Conservation (phyloP, 1,139 yeast species). For the Geotrichum europaeum region DNA sequence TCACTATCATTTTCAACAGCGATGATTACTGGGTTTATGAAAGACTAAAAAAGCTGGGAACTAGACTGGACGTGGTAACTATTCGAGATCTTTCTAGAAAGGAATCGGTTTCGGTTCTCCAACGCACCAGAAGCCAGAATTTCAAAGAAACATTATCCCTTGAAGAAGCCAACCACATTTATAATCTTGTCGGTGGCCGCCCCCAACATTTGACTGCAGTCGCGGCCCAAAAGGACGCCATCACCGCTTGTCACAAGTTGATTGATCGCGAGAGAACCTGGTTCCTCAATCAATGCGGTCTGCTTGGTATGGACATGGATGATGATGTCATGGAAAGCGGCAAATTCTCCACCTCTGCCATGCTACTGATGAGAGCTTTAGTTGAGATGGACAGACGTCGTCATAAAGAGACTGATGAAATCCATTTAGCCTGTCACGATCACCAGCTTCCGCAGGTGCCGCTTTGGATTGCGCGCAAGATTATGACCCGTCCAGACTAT, state of each 20-base stretch:
- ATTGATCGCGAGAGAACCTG: constrained; percentile 80
- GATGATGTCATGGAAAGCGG: constrained; percentile 88
- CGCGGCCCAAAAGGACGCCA: constrained; percentile 56
- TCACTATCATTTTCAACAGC: constrained; percentile 69
- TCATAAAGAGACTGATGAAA: constrained; percentile 23
- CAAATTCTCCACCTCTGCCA: constrained; percentile 69
- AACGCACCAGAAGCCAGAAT: constrained; percentile 47
- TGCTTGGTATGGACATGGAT: constrained; percentile 73
- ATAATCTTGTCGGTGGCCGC: constrained; percentile 73
- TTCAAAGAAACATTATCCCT: constrained; percentile 39
- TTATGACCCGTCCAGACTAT: constrained; percentile 80
- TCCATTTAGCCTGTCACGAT: constrained; percentile 31
- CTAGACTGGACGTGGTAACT: constrained; percentile 66
- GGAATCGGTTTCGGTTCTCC: constrained; percentile 54
- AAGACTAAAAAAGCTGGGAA: constrained; percentile 63
- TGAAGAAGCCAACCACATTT: constrained; percentile 48
- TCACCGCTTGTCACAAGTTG: constrained; percentile 60
- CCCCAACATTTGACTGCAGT: constrained; percentile 79
- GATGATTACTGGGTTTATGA: constrained; percentile 89
- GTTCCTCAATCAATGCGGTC: constrained; percentile 78
- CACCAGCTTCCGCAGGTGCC: constrained; percentile 69
- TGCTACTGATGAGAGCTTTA: constrained; percentile 65
- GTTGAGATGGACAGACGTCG: constrained; percentile 56
- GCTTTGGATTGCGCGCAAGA: constrained; percentile 75
- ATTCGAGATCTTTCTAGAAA: constrained; percentile 57